Evolutionary conservation across 2,329 filamentous ascomycete genomes (phyloP).

Genomic region (Trichoderma simmonsii): DNA sequence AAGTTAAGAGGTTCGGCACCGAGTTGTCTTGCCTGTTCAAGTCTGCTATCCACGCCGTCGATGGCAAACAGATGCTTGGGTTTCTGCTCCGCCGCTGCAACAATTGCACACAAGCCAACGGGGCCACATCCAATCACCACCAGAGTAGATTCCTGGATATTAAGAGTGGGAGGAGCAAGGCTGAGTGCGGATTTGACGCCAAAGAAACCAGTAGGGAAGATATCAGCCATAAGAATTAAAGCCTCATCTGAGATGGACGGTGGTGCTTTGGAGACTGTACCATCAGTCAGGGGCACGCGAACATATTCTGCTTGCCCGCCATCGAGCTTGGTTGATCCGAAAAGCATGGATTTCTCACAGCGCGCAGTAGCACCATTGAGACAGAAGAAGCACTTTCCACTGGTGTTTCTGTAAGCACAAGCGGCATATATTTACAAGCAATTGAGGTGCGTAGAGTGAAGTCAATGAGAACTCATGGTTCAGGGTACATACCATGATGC

Average conservation of each 20-base stretch:
- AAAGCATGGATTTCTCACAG: conserved; percentile 67
- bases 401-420: conserved; percentile 9
- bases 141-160: conserved; percentile 56
- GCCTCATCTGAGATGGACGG: conserved; percentile 67
- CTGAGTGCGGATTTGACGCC: conserved; percentile 76
- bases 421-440: neutral
- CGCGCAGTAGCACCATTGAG: conserved; percentile 71
- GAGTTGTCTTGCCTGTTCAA: conserved; percentile 68
- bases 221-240: conserved; percentile 86
- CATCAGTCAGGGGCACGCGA: conserved; percentile 75
- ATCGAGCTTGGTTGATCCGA: conserved; percentile 67
- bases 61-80: conserved; percentile 76
- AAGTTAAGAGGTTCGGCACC: conserved; percentile 86
- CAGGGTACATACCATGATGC: conserved; percentile 61
- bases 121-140: conserved; percentile 83
- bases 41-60: conserved; percentile 70
- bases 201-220: conserved; percentile 85
- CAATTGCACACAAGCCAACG: conserved; percentile 78
- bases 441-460: neutral
- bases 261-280: conserved; percentile 70
- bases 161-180: conserved; percentile 43
- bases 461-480: neutral
- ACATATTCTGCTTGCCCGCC: conserved; percentile 82
- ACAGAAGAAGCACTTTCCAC: conserved; percentile 79
- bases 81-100: conserved; percentile 71